A percentile compares a stretch with the other conserved stretches of the same genome.
Conservation (phyloP, 495 filamentous ascomycete genomes). For the Xylona heveae region DNA sequence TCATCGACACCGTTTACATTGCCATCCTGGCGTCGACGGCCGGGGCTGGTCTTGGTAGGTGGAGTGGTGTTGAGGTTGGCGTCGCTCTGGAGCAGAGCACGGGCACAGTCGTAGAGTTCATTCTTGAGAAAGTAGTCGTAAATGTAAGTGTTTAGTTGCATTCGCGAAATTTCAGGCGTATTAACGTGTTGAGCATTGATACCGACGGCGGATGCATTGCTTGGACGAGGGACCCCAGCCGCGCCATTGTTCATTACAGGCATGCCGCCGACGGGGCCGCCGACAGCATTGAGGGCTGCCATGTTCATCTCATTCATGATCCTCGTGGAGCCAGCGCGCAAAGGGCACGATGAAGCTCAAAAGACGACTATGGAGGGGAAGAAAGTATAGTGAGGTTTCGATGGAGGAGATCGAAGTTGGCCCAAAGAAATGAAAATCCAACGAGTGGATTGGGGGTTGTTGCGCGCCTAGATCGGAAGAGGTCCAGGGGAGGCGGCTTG, state of each 20-base stretch:
- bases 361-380: background rate
- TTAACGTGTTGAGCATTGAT: constrained; percentile 4
- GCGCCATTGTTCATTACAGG: constrained; percentile 11
- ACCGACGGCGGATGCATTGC: too few species aligned
- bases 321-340: background rate
- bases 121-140: constrained; percentile 89
- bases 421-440: too few species aligned
- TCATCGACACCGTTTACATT: constrained; percentile 56
- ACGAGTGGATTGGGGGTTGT: too few species aligned
- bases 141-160: constrained; percentile 71
- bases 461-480: too few species aligned
- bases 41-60: constrained; percentile 30
- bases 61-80: constrained; percentile 25
- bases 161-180: background rate
- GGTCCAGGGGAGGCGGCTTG: too few species aligned
- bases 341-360: background rate
- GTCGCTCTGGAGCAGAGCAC: constrained; percentile 44
- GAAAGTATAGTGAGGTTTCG: too few species aligned
- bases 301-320: constrained; percentile 16
- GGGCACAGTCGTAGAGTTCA: constrained; percentile 59
- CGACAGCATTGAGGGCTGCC: constrained; percentile 11
- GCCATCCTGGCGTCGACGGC: constrained; percentile 38
- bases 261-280: constrained; percentile 13
- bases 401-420: too few species aligned
- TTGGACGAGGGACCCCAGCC: constrained; percentile 1